These are phyloP conservation scores for Rhynchospora pubera DNA, from an alignment of 176 grass and related monocot genomes.

Conservation along the genomic window DNA sequence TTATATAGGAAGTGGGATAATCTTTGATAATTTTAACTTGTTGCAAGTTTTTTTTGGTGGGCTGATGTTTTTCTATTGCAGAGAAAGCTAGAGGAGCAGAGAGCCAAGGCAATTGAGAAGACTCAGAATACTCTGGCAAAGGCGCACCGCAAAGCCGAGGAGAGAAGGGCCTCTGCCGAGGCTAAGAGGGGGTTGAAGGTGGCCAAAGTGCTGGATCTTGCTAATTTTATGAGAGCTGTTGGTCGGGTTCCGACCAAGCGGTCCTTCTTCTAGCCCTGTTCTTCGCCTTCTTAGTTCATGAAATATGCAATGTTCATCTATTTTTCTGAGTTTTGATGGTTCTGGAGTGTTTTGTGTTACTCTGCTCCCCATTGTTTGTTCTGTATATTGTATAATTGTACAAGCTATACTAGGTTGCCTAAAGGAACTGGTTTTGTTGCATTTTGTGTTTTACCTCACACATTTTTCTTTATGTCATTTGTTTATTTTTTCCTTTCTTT, in stretches of 20 bases:
- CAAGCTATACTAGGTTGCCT: conserved; percentile 10
- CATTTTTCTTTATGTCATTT: not conserved
- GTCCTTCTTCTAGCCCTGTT: conserved; percentile 38
- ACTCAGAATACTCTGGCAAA: conserved; percentile 45
- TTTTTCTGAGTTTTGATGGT: not conserved
- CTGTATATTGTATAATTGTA: conserved; percentile 14
- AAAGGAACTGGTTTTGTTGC: conserved; percentile 4
- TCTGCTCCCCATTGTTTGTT: conserved; percentile 12
- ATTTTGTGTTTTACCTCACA: not conserved
- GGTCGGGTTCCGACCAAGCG: conserved; percentile 52
- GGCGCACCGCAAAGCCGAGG: conserved; percentile 46
- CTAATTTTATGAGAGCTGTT: conserved; percentile 56
- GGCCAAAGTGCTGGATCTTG: conserved; percentile 40
- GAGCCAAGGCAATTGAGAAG: conserved; percentile 63
- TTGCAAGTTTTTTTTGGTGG: not conserved
- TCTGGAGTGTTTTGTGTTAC: conserved; percentile 10
- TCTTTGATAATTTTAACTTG: not conserved
- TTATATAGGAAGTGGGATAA: not conserved
- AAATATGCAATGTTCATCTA: not conserved
- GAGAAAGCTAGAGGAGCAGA: conserved; percentile 62
- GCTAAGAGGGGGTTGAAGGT: conserved; percentile 42
- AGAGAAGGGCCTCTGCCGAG: conserved; percentile 52
- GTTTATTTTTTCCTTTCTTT: not conserved
- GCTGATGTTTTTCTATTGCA: not conserved
- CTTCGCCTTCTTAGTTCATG: not conserved